Evolutionary conservation across 2,329 filamentous ascomycete genomes (phyloP), one percentile per base, ranked within the genome.

Genomic region (Fusarium sambucinum): DNA sequence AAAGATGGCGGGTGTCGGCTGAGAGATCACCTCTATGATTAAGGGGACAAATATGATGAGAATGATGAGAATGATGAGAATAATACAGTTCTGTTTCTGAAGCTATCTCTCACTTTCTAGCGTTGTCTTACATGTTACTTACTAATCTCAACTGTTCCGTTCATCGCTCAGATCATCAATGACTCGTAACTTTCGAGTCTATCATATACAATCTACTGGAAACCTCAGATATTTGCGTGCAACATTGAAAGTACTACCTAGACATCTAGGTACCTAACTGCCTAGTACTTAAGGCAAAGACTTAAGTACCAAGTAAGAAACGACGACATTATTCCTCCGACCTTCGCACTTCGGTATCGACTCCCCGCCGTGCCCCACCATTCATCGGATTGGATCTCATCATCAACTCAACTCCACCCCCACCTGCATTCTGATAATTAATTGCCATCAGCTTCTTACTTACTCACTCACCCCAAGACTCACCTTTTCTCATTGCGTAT

Each of bases 291-390:
- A n/a, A n/a, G n/a, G n/a, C n/a, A n/a, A n/a, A n/a, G n/a, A n/a
- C n/a, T n/a, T n/a, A n/a, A n/a, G n/a, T n/a, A 25, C 17, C 19
- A 42, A 6, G 55, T 69, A 69, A 68, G 66, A 55, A 69, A 46
- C 30, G 44, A 40, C 47, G 41, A 29, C 45, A 50, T 6, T 45
- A 65, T 62, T 51, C 30, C 27, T 53, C 66, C 60, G 66, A 61
- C 27, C 27, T 41, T 68, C 47, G 51, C 65, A 53, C 55, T 50
- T 61, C 51, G 65, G 38, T 66, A 40, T 68, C 45, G 46, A 48
- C 50, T 66, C 44, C 41, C 52, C 66, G 55, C 66, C 66, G 60
- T 54, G 59, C 62, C 63, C 66, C 66, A 66, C 66, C 65, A 57
- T 53, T 48, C 32, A 30, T 38, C 32, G 32, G n/a, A 66, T 61